A percentile compares a stretch with the other conserved stretches of the same genome.
Conservation (phyloP, 179 eudicot species). For the Sideroxylon spinosum region DNA sequence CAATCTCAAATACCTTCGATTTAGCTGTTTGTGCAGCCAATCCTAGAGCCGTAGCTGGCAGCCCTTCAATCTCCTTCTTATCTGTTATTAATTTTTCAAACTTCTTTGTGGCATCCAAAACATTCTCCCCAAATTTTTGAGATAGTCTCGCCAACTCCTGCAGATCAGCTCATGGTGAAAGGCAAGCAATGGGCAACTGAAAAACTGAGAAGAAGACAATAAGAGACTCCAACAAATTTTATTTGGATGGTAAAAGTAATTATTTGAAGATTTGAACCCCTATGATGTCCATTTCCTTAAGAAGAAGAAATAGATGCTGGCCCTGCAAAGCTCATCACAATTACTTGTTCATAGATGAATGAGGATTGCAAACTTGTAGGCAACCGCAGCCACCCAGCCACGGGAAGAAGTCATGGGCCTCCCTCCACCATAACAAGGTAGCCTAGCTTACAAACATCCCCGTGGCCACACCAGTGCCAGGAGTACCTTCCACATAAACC, state of each 20-base stretch:
- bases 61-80: conserved; percentile 82
- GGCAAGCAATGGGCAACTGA: conserved; percentile 6
- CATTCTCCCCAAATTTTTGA: conserved; percentile 85
- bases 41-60: conserved; percentile 88
- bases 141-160: conserved; percentile 83
- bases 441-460: too few species aligned
- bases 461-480: too few species aligned
- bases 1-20: conserved; percentile 53
- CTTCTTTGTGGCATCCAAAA: conserved; percentile 93
- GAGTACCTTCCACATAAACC: too few species aligned
- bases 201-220: background rate
- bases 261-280: background rate
- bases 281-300: background rate
- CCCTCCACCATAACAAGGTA: too few species aligned
- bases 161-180: conserved; percentile 17
- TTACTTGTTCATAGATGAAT: background rate
- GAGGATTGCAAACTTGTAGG: background rate
- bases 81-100: conserved; percentile 82
- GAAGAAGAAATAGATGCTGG: background rate
- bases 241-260: background rate
- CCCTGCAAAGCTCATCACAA: background rate
- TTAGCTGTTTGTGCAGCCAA: conserved; percentile 96
- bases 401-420: too few species aligned
- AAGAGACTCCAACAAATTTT: background rate
- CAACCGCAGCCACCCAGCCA: too few species aligned